These are phyloP conservation scores for Cryptosporidium parvum DNA, from an alignment of 169 alveolate species.

Conservation along the genomic window DNA sequence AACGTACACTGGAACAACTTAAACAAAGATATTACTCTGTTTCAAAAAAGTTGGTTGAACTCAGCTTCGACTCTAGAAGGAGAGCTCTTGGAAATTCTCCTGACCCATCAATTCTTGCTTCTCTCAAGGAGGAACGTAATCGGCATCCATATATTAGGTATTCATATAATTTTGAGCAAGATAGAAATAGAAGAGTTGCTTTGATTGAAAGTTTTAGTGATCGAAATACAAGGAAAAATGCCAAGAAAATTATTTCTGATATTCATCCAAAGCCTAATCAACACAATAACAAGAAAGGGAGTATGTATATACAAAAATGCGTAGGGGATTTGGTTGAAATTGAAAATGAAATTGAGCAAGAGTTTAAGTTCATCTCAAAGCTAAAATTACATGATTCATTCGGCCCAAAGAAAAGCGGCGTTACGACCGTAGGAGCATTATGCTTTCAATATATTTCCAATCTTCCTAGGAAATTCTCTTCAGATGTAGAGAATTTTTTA, in stretches of 20 bases:
- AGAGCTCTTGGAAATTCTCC: constrained; percentile 84
- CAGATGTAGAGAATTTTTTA: constrained; percentile 58
- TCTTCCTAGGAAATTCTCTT: constrained; percentile 61
- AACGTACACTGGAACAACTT: constrained; percentile 83
- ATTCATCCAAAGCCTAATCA: constrained; percentile 11
- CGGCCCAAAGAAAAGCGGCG: constrained; percentile 72
- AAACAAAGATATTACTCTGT: constrained; percentile 87
- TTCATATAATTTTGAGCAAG: constrained; percentile 85
- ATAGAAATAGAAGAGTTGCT: constrained; percentile 82
- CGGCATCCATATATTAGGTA: constrained; percentile 86
- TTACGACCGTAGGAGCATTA: constrained; percentile 59
- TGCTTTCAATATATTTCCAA: constrained; percentile 62
- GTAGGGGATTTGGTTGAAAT: constrained; percentile 38
- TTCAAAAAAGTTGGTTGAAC: constrained; percentile 85
- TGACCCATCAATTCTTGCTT: constrained; percentile 81
- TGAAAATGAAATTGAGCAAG: constrained; percentile 41
- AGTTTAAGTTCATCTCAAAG: background rate
- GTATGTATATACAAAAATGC: background rate
- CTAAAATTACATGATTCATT: constrained; percentile 22
- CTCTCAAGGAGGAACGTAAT: constrained; percentile 84
- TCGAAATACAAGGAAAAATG: constrained; percentile 7
- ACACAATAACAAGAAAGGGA: constrained; percentile 9
- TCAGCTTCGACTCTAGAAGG: constrained; percentile 83
- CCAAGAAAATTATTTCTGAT: constrained; percentile 37
- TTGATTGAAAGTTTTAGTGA: constrained; percentile 18